Evolutionary conservation across 2,329 filamentous ascomycete species (phyloP), one percentile per base, ranked within the genome.

Genomic region (Pseudogymnoascus sp.): DNA sequence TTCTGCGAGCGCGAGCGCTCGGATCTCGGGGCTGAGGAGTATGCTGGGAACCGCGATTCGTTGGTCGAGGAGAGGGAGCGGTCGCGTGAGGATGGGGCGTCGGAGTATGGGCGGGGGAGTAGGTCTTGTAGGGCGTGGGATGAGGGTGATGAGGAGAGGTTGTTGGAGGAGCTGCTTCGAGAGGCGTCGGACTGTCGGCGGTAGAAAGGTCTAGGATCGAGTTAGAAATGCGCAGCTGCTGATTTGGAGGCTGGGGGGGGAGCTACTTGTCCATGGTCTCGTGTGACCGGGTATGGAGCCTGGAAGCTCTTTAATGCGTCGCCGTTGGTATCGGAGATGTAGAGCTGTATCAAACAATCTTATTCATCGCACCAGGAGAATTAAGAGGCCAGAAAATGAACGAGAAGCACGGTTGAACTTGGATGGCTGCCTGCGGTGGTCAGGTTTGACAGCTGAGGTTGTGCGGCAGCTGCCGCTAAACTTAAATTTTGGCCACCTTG

Each of bases 401-500:
- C 27, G 27, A 55, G 33, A 31, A 17, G 13, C 5, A 15, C 4
- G 2, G 44, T 55, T 31, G 44, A 17, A 31, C 27, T 55, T 55
- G 44, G 44, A 55, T 33, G 44, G 44, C 9, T 55, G 44, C 44
- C 44, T 55, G 27, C 27, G 44, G 44, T 55, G 44, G 27, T 55
- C 27, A 55, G 27, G 27, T 4, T 55, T 55, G 44, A 55, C 44
- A 33, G 44, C 44, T 55, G 44, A 55, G 44, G 44, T 55, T 55
- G 44, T 55, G 44, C 44, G 44, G 44, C 44, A 55, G 44, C 44
- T 33, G 44, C 44, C 44, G 44, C 44, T 55, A 33, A 51, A 55
- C 44, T 33, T 55, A 55, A 55, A 55, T 55, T 55, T 33, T 33
- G 44, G 44, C 33, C 44, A 55, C 27, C 44, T 55, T 55, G 44